phyloP scores from a whole-genome alignment of 177 flowering plant species.

The Viscum album region DNA sequence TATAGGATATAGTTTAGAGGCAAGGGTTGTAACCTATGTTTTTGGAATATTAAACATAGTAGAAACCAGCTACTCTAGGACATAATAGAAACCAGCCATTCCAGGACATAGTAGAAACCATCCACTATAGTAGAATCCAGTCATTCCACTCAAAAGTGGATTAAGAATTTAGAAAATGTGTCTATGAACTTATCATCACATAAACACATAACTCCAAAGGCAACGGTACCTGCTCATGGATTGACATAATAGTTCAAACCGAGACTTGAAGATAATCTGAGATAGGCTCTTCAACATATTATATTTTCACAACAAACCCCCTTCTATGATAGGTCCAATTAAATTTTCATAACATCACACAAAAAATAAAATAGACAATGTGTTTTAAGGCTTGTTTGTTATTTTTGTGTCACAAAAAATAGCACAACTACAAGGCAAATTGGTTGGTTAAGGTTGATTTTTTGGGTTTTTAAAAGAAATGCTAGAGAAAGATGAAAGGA shows the following conservation, averaged over 20 bases:
- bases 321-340: conserved; percentile 53
- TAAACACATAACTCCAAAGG: neutral
- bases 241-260: conserved; percentile 65
- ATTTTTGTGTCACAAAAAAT: no score
- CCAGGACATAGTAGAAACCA: no score
- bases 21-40: no score
- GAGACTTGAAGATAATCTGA: conserved; percentile 70
- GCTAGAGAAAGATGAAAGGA: neutral
- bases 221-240: conserved; percentile 57
- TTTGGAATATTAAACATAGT: neutral
- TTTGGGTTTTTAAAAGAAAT: neutral
- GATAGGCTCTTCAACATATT: conserved; percentile 75
- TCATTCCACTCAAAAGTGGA: no score
- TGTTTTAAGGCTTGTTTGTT: neutral
- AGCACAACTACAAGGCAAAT: no score
- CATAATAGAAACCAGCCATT: no score
- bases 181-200: neutral
- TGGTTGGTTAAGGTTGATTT: no score
- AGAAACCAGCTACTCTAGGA: neutral
- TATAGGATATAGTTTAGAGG: no score
- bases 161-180: neutral
- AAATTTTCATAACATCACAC: neutral
- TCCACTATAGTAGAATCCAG: no score
- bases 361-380: neutral
- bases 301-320: conserved; percentile 68